phyloP scores from a whole-genome alignment of 176 grass and related monocot species.

The Areca catechu region DNA sequence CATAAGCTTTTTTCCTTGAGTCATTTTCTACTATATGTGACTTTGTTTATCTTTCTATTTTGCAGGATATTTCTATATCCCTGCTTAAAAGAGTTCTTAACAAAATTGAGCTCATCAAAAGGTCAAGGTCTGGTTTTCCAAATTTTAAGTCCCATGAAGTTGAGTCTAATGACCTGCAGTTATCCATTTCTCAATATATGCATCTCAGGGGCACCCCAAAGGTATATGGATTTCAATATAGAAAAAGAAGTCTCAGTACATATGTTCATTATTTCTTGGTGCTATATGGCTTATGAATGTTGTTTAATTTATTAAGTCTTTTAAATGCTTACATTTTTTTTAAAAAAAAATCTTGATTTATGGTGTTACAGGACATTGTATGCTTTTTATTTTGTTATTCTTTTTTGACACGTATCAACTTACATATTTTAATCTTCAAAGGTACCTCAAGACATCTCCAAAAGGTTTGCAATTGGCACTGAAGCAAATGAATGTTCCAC shows the following conservation, averaged over 20 bases:
- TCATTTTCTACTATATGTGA: not conserved
- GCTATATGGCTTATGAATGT: too few relatives aligned
- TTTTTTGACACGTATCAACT: constrained; percentile 6
- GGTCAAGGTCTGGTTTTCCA: constrained; percentile 65
- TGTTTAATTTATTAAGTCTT: too few relatives aligned
- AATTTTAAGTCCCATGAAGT: constrained; percentile 74
- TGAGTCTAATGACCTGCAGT: constrained; percentile 68
- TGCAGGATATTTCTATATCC: constrained; percentile 68
- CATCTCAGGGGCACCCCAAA: constrained; percentile 75
- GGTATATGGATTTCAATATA: constrained; percentile 27
- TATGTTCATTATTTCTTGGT: too few relatives aligned
- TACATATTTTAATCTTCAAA: constrained; percentile 22
- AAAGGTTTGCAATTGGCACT: constrained; percentile 41
- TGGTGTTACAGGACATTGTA: constrained; percentile 5
- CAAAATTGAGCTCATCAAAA: constrained; percentile 94
- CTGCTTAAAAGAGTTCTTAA: constrained; percentile 70
- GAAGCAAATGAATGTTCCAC: constrained; percentile 47
- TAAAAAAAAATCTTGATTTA: constrained; percentile 2
- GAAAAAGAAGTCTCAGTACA: too few relatives aligned
- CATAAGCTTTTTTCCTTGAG: not conserved
- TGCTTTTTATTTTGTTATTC: constrained; percentile 3
- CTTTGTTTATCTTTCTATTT: constrained; percentile 12
- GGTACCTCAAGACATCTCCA: constrained; percentile 66
- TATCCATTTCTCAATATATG: constrained; percentile 57
- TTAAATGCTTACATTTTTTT: constrained; percentile 1